Conservation (phyloP, 108 stramenopile species). For the Seminavis robusta region DNA sequence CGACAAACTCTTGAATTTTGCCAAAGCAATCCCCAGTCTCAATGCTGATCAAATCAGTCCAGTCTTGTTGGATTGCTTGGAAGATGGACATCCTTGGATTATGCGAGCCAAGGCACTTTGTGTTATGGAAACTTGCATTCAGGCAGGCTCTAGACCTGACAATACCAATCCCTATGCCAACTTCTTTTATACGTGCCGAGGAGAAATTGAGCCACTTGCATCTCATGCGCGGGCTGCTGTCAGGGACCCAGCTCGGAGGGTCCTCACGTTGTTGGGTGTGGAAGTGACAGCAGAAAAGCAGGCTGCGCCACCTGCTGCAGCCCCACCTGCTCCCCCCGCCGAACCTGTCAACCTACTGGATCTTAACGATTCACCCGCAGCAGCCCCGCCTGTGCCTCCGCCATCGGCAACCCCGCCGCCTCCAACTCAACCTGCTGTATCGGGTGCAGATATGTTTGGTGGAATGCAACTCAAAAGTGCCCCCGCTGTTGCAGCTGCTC, state of each 20-base stretch:
- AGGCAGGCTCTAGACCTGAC: conserved; percentile 7
- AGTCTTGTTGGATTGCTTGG: conserved; percentile 76
- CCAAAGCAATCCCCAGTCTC: conserved; percentile 63
- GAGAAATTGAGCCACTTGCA: conserved; percentile 71
- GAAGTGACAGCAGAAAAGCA: conserved; percentile 6
- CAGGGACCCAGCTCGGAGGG: conserved; percentile 67
- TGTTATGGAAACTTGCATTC: conserved; percentile 76
- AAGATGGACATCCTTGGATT: conserved; percentile 90
- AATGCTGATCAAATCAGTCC: conserved; percentile 87
- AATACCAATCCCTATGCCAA: conserved; percentile 65
- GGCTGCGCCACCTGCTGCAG: conserved; percentile 19
- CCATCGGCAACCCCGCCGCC: conserved; percentile 23
- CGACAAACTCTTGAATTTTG: conserved; percentile 80
- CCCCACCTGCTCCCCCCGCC: conserved; percentile 36
- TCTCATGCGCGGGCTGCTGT: conserved; percentile 60
- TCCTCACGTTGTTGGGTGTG: conserved; percentile 58
- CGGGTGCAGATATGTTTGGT: no score
- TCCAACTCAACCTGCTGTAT: neutral
- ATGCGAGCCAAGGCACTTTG: conserved; percentile 87
- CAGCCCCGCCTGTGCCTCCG: conserved; percentile 27
- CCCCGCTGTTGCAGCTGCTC: no score
- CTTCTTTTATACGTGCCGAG: conserved; percentile 81
- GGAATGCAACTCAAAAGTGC: no score
- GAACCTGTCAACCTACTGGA: conserved; percentile 71
- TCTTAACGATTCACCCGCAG: conserved; percentile 64